These are phyloP conservation scores for Neurospora sp. DNA, from an alignment of 495 filamentous ascomycete genomes.

Conservation along the genomic window DNA sequence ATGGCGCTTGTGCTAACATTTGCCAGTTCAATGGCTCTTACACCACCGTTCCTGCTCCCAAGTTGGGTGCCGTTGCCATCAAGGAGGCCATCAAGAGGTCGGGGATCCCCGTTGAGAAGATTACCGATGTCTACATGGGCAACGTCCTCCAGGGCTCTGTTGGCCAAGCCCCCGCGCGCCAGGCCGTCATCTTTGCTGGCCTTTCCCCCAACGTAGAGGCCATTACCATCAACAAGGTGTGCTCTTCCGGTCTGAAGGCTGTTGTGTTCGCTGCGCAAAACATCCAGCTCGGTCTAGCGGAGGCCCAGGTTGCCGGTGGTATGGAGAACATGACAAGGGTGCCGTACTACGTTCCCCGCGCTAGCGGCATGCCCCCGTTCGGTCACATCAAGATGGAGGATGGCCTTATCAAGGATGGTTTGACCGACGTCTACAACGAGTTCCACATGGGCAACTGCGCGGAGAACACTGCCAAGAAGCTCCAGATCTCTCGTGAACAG, in stretches of 20 bases:
- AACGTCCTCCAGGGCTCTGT: conserved; percentile 81
- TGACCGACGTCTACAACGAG: conserved; percentile 94
- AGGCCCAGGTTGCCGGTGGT: conserved; percentile 83
- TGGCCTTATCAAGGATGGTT: conserved; percentile 86
- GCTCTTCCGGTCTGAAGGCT: conserved; percentile 87
- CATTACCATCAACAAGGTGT: conserved; percentile 94
- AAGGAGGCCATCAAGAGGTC: conserved; percentile 80
- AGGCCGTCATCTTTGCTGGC: conserved; percentile 82
- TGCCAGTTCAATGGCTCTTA: conserved; percentile 86
- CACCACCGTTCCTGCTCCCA: conserved; percentile 67
- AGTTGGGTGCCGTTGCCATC: conserved; percentile 80
- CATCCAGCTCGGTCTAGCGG: conserved; percentile 79
- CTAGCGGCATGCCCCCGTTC: conserved; percentile 66
- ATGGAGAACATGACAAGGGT: conserved; percentile 97
- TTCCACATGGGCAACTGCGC: conserved; percentile 98
- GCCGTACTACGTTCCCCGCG: conserved; percentile 78
- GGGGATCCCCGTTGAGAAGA: conserved; percentile 60
- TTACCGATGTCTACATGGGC: conserved; percentile 92
- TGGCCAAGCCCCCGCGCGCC: conserved; percentile 85
- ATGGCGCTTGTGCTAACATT: conserved; percentile 5
- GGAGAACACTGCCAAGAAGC: conserved; percentile 89
- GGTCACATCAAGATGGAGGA: conserved; percentile 81
- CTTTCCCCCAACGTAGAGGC: conserved; percentile 70
- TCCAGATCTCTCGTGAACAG: conserved; percentile 64
- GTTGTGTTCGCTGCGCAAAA: conserved; percentile 85